These are phyloP conservation scores for Trichoderma koningii DNA, from an alignment of 2,329 filamentous ascomycete genomes.

Conservation along the genomic window DNA sequence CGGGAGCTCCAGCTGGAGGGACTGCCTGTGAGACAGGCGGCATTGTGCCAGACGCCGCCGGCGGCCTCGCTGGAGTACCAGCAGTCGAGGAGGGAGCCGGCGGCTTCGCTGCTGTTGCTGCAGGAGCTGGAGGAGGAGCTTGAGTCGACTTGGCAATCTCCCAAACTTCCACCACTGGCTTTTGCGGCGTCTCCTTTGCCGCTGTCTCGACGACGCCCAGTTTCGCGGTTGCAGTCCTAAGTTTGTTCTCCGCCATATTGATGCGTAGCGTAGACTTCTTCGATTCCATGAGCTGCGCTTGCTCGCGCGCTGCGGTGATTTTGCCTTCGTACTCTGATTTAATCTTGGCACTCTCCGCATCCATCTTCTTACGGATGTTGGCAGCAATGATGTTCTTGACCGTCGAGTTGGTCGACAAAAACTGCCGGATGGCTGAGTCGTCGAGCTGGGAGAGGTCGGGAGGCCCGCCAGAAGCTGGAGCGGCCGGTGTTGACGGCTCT, in stretches of 20 bases:
- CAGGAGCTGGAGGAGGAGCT: conserved; percentile 35
- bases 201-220: conserved; percentile 78
- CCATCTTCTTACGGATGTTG: conserved; percentile 71
- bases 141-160: conserved; percentile 66
- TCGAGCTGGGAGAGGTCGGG: conserved; percentile 52
- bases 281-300: conserved; percentile 70
- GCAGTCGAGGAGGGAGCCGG: conserved; percentile 28
- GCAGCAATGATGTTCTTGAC: conserved; percentile 59
- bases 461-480: conserved; percentile 42
- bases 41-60: conserved; percentile 31
- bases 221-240: conserved; percentile 67
- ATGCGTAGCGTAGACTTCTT: conserved; percentile 75
- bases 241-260: conserved; percentile 75
- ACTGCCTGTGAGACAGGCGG: conserved; percentile 7
- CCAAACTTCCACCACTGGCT: conserved; percentile 85
- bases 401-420: conserved; percentile 58
- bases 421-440: conserved; percentile 59
- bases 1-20: conserved; percentile 15
- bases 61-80: conserved; percentile 33
- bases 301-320: conserved; percentile 56
- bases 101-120: conserved; percentile 26
- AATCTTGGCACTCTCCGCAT: conserved; percentile 62
- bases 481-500: conserved; percentile 36
- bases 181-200: conserved; percentile 80
- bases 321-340: conserved; percentile 59